A percentile compares a stretch with the other conserved stretches of the same genome.
Evolutionary conservation across 2,329 filamentous ascomycete genomes (phyloP).

Genomic region (Cryoendolithus antarcticus): DNA sequence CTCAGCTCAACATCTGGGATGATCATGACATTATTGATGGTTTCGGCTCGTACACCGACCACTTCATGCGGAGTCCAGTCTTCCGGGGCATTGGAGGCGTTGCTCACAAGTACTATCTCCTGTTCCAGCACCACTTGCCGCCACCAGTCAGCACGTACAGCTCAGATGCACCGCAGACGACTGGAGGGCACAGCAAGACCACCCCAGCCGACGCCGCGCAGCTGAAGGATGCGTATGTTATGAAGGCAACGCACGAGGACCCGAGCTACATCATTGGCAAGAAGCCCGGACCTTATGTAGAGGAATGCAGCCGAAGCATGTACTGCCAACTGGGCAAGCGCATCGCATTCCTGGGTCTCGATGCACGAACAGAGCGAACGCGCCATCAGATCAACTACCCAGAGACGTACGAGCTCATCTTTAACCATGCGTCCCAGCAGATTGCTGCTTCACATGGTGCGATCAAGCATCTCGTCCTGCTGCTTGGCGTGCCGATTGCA

Average conservation of each 20-base stretch:
- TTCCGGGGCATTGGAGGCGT: slow-evolving; percentile 54
- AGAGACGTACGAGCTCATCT: slow-evolving; percentile 50
- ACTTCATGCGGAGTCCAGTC: slow-evolving; percentile 54
- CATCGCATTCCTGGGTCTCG: slow-evolving; percentile 50
- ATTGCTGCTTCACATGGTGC: slow-evolving; percentile 38
- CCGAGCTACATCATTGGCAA: slow-evolving; percentile 66
- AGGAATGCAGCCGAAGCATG: slow-evolving; percentile 47
- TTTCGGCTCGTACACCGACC: slow-evolving; percentile 53
- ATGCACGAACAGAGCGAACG: slow-evolving; percentile 61
- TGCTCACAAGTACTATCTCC: slow-evolving; percentile 44
- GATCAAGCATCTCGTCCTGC: slow-evolving; percentile 50
- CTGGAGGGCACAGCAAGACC: slow-evolving; percentile 26
- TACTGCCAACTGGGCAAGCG: slow-evolving; percentile 54
- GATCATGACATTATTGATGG: slow-evolving; percentile 55
- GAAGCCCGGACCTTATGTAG: slow-evolving; percentile 57
- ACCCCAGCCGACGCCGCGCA: slow-evolving; percentile 58
- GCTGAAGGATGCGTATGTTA: slow-evolving; percentile 61
- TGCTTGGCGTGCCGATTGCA: slow-evolving; percentile 60
- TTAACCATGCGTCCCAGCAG: slow-evolving; percentile 41
- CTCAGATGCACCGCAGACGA: slow-evolving; percentile 52
- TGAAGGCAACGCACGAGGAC: slow-evolving; percentile 45
- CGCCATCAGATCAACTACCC: slow-evolving; percentile 85
- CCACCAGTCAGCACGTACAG: slow-evolving; percentile 80
- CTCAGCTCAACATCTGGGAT: slow-evolving; percentile 56
- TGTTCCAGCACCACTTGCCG: slow-evolving; percentile 65